Conservation (phyloP, 2,329 filamentous ascomycete genomes). For the Fusarium devonianum region DNA sequence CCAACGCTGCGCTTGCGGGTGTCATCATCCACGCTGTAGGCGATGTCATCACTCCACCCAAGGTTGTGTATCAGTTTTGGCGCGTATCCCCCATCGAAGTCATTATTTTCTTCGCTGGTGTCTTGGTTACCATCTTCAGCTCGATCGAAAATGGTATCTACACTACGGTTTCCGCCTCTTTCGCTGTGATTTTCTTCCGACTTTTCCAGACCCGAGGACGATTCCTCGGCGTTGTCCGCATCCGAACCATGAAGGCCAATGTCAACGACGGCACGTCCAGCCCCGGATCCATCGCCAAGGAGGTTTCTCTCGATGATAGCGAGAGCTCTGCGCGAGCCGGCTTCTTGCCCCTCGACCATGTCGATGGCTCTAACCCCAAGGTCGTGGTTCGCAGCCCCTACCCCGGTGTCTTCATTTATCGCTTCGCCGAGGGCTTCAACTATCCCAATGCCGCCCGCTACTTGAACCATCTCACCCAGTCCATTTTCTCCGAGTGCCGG, state of each 20-base stretch:
- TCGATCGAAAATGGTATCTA: constrained; percentile 89
- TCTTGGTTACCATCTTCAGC: constrained; percentile 81
- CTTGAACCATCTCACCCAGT: constrained; percentile 57
- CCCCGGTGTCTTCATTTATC: constrained; percentile 63
- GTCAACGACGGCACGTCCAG: constrained; percentile 60
- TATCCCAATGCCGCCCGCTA: constrained; percentile 62
- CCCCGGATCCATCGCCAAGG: constrained; percentile 36
- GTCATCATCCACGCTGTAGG: constrained; percentile 93
- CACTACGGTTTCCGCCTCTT: constrained; percentile 74
- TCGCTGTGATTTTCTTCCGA: constrained; percentile 77
- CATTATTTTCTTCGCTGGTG: constrained; percentile 84
- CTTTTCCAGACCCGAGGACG: constrained; percentile 79
- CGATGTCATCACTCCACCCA: constrained; percentile 83
- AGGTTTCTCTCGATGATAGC: constrained; percentile 56
- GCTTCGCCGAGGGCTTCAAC: constrained; percentile 63
- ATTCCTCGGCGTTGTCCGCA: constrained; percentile 79
- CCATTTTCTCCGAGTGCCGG: constrained; percentile 55
- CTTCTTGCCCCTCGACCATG: constrained; percentile 57
- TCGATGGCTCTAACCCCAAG: constrained; percentile 60
- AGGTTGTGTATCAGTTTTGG: constrained; percentile 89
- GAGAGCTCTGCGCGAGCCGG: constrained; percentile 48
- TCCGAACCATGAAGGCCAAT: constrained; percentile 85
- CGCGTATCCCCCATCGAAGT: constrained; percentile 82
- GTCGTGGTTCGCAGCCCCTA: constrained; percentile 55
- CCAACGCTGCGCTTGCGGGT: constrained; percentile 74